phyloP scores from a whole-genome alignment of 345 rosid species.

The Erysimum cheiranthoides region DNA sequence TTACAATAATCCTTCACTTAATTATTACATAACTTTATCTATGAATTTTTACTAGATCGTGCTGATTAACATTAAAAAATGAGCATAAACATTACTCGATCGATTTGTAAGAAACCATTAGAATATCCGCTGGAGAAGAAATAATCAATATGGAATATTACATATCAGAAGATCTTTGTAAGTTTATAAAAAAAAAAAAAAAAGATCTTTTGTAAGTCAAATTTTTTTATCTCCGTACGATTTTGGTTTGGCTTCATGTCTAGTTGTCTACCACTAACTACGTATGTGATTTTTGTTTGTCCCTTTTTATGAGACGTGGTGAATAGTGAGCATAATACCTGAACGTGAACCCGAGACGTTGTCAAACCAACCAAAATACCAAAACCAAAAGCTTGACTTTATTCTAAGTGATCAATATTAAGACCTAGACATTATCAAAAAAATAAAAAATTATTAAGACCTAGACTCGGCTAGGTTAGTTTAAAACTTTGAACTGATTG shows the following conservation, averaged over 20 bases:
- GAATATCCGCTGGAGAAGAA: neutral
- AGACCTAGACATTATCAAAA: no score
- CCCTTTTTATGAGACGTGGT: slow-evolving; percentile 1
- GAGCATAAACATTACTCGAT: neutral
- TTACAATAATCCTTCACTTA: no score
- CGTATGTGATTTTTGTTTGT: neutral
- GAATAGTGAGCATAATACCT: neutral
- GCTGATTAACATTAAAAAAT: neutral
- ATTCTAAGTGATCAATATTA: no score
- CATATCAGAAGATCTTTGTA: neutral
- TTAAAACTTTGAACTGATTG: no score
- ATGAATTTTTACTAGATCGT: neutral
- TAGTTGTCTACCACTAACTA: neutral
- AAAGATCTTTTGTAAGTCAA: neutral
- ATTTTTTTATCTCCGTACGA: neutral
- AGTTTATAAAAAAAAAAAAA: no score
- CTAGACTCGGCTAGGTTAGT: no score
- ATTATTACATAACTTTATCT: no score
- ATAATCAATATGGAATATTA: neutral
- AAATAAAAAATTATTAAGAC: no score
- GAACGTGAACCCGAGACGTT: no score
- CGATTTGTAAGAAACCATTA: neutral
- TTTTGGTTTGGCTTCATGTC: neutral
- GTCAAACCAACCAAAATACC: no score
- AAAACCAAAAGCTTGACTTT: no score